Evolutionary conservation across 2,329 filamentous ascomycete genomes (phyloP).

Genomic region (Aureobasidium pullulans): DNA sequence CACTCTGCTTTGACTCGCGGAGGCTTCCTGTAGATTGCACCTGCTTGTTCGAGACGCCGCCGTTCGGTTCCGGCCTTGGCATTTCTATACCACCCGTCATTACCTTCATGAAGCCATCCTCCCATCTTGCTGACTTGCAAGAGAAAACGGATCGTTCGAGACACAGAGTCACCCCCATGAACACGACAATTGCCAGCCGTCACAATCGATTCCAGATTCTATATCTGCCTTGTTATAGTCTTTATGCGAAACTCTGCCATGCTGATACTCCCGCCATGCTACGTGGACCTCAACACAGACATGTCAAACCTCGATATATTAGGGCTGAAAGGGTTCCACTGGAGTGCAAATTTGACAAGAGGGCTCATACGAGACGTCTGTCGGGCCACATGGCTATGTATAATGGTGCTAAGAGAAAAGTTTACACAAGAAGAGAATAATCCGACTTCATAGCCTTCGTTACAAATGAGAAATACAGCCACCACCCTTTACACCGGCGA

Average conservation of each 20-base stretch:
- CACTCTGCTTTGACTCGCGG: no score
- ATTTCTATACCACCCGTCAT: background rate
- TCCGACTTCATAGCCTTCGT: conserved; percentile 8
- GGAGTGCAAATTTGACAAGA: no score
- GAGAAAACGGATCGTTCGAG: no score
- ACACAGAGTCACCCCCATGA: no score
- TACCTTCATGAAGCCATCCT: background rate
- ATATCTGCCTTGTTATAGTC: no score
- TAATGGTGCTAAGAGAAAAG: background rate
- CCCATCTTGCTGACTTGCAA: background rate
- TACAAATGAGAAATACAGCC: background rate
- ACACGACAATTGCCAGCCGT: no score
- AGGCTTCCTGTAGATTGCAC: background rate
- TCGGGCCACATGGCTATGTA: background rate
- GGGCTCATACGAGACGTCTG: background rate
- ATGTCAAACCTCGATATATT: background rate
- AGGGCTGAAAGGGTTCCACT: background rate
- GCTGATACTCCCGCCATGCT: no score
- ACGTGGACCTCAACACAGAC: no score
- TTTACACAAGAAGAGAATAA: background rate
- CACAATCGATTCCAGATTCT: no score
- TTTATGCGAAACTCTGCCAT: no score
- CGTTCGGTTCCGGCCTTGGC: background rate
- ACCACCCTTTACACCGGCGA: conserved; percentile 15
- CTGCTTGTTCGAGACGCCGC: conserved; percentile 9